Percentiles rank a stretch among this genome's conserved stretches.
Conservation (phyloP, 495 filamentous ascomycete genomes). For the Penicillium coprophilum region DNA sequence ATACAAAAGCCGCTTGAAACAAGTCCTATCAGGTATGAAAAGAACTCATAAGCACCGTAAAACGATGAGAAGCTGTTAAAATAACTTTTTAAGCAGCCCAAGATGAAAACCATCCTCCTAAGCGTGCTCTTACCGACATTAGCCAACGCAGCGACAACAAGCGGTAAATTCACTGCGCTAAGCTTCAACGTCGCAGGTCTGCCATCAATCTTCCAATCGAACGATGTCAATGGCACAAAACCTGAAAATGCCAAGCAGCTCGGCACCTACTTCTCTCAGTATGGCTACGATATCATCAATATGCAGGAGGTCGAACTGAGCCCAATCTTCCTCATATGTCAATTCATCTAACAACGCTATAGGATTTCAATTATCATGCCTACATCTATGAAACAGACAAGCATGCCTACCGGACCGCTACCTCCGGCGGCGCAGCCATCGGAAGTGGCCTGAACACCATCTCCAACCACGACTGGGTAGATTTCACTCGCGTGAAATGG, state of each 20-base stretch:
- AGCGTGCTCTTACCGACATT: constrained; percentile 7
- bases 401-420: constrained; percentile 58
- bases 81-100: background rate
- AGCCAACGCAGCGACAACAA: constrained; percentile 17
- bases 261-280: constrained; percentile 49
- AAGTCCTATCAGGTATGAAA: no score
- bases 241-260: constrained; percentile 47
- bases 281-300: constrained; percentile 58
- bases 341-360: background rate
- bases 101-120: constrained; percentile 10
- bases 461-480: constrained; percentile 53
- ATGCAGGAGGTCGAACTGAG: constrained; percentile 52
- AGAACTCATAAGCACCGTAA: background rate
- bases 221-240: constrained; percentile 55
- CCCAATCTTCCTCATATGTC: background rate
- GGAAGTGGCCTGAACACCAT: constrained; percentile 63
- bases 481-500: constrained; percentile 59
- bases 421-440: constrained; percentile 59
- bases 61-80: no score
- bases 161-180: constrained; percentile 50
- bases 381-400: constrained; percentile 54
- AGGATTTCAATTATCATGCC: constrained; percentile 66
- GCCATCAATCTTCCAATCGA: constrained; percentile 51
- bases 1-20: no score
- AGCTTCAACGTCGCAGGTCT: constrained; percentile 63